These are phyloP conservation scores for Fistulinella staudtii DNA, from an alignment of 1,284 basidiomycete species.

Conservation along the genomic window DNA sequence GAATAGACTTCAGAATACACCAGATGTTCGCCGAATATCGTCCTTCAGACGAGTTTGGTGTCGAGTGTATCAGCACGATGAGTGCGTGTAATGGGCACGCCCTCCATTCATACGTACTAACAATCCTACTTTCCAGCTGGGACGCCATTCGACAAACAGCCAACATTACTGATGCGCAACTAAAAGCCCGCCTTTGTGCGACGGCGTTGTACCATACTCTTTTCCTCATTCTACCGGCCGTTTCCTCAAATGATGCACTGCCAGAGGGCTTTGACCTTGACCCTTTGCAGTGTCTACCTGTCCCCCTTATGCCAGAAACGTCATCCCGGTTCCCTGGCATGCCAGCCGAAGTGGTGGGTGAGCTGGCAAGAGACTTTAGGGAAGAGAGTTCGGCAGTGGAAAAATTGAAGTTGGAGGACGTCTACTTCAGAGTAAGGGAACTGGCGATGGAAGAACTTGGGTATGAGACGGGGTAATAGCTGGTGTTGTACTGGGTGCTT, in stretches of 20 bases:
- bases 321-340: constrained; percentile 66
- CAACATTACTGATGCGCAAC: constrained; percentile 66
- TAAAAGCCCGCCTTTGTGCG: constrained; percentile 58
- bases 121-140: constrained; percentile 52
- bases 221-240: constrained; percentile 40
- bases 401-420: constrained; percentile 53
- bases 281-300: constrained; percentile 50
- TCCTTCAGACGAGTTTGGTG: constrained; percentile 81
- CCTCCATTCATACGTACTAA: neutral
- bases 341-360: constrained; percentile 57
- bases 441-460: constrained; percentile 48
- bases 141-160: constrained; percentile 60
- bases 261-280: constrained; percentile 49
- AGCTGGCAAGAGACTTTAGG: constrained; percentile 54
- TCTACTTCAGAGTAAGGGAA: constrained; percentile 58
- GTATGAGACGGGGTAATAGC: constrained; percentile 22
- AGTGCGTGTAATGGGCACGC: constrained; percentile 60
- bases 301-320: constrained; percentile 56
- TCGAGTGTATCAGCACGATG: constrained; percentile 81
- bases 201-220: constrained; percentile 71
- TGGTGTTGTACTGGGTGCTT: neutral
- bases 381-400: constrained; percentile 54
- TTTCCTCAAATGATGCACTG: constrained; percentile 32
- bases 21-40: constrained; percentile 63
- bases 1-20: constrained; percentile 48